Evolutionary conservation across 2,329 filamentous ascomycete species (phyloP).

Genomic region (Epichloe brachyelytri): DNA sequence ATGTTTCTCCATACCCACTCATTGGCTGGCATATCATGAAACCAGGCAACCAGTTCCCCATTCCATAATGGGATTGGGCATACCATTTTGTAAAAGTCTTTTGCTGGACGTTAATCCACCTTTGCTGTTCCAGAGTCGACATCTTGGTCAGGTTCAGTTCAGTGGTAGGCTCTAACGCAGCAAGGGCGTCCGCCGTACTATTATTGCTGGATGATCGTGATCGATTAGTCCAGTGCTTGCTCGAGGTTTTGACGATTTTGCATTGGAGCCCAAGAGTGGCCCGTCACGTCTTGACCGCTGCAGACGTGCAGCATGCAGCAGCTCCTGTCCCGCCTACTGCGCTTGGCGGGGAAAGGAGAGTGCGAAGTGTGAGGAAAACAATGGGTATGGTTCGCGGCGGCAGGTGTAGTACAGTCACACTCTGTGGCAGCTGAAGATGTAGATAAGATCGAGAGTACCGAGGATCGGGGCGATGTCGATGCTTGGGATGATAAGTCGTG

Average conservation of each 20-base stretch:
- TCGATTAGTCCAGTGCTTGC: conserved; percentile 18
- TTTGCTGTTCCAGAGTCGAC: conserved; percentile 51
- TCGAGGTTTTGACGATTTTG: conserved; percentile 4
- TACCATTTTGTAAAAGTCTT: conserved; percentile 98
- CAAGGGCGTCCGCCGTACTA: conserved; percentile 27
- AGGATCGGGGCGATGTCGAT: conserved; percentile 8
- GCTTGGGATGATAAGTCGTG: conserved; percentile 13
- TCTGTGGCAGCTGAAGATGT: neutral
- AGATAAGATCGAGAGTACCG: neutral
- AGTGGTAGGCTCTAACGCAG: conserved; percentile 33
- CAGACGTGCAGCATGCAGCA: conserved; percentile 35
- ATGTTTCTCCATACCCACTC: neutral
- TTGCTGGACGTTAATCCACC: conserved; percentile 74
- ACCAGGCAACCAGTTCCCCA: neutral
- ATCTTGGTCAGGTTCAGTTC: conserved; percentile 43
- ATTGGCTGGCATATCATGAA: neutral
- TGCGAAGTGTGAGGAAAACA: conserved; percentile 7
- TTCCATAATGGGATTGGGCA: neutral
- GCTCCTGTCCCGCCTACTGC: conserved; percentile 30
- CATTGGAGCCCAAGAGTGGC: conserved; percentile 9
- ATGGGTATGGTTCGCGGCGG: conserved; percentile 11
- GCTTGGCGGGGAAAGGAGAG: conserved; percentile 3
- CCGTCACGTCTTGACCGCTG: conserved; percentile 31
- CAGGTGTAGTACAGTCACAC: neutral
- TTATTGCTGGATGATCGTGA: conserved; percentile 21